These are phyloP conservation scores for Mycena metata DNA, from an alignment of 768 basidiomycete genomes.

Conservation along the genomic window DNA sequence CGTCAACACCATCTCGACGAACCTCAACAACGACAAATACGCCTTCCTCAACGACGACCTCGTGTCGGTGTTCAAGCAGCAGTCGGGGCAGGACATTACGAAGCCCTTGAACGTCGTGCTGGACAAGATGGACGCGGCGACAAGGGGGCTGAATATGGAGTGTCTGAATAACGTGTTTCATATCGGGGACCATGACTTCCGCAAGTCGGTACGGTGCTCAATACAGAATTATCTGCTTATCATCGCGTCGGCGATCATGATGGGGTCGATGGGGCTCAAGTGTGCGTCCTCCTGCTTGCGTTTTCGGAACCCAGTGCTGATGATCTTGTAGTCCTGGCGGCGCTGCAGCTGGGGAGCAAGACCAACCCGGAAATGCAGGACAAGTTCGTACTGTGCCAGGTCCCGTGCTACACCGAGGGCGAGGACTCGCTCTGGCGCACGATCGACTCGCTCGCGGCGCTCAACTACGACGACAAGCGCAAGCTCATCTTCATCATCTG, in stretches of 20 bases:
- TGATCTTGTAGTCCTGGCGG: conserved; percentile 97
- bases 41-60: conserved; percentile 77
- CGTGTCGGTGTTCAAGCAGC: conserved; percentile 80
- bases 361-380: conserved; percentile 90
- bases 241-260: conserved; percentile 79
- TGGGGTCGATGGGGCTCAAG: conserved; percentile 84
- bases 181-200: conserved; percentile 82
- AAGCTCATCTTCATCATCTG: conserved; percentile 95
- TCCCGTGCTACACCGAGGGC: conserved; percentile 96
- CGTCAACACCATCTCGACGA: conserved; percentile 73
- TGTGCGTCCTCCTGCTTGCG: too few species aligned
- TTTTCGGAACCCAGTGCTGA: too few species aligned
- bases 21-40: conserved; percentile 63
- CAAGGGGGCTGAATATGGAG: conserved; percentile 61
- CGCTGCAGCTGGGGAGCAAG: conserved; percentile 87
- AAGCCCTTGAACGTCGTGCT: conserved; percentile 71
- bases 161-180: conserved; percentile 90
- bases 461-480: conserved; percentile 96
- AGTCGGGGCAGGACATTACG: conserved; percentile 89
- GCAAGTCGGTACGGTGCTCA: conserved; percentile 80
- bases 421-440: conserved; percentile 94
- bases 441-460: conserved; percentile 89
- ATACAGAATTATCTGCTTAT: conserved; percentile 90
- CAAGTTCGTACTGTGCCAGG: conserved; percentile 94
- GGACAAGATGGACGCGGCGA: conserved; percentile 61